A percentile compares a stretch with the other conserved stretches of the same genome.
phyloP scores from a whole-genome alignment of 2,329 filamentous ascomycete genomes.

The Diaporthe ilicicola region DNA sequence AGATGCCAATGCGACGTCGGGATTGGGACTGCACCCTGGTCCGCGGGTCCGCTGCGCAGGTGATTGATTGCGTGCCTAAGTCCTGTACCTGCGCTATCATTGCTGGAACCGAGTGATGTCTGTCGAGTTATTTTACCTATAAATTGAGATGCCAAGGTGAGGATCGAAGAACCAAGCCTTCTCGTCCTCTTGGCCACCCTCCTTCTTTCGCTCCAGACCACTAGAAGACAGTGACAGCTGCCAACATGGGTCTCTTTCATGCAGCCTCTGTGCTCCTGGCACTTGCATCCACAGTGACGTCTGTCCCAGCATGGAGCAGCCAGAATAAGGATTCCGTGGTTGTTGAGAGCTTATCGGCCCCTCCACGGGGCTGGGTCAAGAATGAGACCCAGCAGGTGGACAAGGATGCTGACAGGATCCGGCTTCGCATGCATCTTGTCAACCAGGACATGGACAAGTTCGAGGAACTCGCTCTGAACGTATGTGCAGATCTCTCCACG shows the following conservation, averaged over 20 bases:
- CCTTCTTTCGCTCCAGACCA: background rate
- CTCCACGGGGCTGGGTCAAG: slow-evolving; percentile 30
- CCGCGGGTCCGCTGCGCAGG: background rate
- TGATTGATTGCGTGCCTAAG: background rate
- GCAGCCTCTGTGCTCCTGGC: slow-evolving; percentile 20
- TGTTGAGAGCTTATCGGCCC: slow-evolving; percentile 27
- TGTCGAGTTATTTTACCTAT: background rate
- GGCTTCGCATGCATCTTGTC: slow-evolving; percentile 30
- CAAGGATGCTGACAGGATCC: slow-evolving; percentile 26
- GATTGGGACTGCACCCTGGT: background rate
- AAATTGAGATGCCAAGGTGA: background rate
- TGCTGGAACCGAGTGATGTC: background rate
- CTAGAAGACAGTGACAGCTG: background rate
- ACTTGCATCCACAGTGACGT: slow-evolving; percentile 21
- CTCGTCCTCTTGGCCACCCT: slow-evolving; percentile 2
- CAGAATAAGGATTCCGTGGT: slow-evolving; percentile 21
- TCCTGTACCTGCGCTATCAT: background rate
- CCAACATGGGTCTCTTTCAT: slow-evolving; percentile 24
- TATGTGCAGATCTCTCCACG: background rate
- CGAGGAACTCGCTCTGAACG: slow-evolving; percentile 24
- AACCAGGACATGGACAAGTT: slow-evolving; percentile 33
- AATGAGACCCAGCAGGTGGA: slow-evolving; percentile 26
- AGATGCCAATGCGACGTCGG: background rate
- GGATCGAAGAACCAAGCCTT: background rate
- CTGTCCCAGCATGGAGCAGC: slow-evolving; percentile 11